Base-by-base conservation (phyloP, 768 basidiomycete species). In the Suillus paluster region DNA sequence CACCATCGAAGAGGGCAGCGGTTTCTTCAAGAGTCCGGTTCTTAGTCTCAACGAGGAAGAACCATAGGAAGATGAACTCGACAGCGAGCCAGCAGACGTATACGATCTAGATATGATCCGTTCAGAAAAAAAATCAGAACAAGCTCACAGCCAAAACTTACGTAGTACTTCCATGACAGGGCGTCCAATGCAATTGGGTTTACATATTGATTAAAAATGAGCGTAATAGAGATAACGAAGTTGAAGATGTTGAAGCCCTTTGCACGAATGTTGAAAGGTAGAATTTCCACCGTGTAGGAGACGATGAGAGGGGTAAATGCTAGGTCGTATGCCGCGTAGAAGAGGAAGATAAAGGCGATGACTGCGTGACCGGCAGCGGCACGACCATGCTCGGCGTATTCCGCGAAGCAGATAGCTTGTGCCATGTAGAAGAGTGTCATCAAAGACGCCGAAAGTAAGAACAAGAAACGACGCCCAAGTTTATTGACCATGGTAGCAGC, bases 131-230 rank as follows among this genome's bases (percentile, higher is more conserved):
- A 19, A 33, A 12, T 21, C 17, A 41, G 11, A 34, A 7, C 23
- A 21, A 54, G 5, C 12, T 6, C 44, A 12, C 15, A 17, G 5
- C 15, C 19, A 23, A 14, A 7, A 76, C 83, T 57, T 59, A 86
- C 82, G 72, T 91, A 91, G 80, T 92, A 93, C 71, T 87, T 91
- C 92, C 92, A 93, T 59, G 71, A 78, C 55, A 93, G 78, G 41
- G 70, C 61, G 6, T 81, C 80, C 46, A 93, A 79, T 38, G 90
- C 91, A 72, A 92, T 84, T 39, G 92, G 93, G 79, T 94, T 94
- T 73, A 89, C 86, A 70, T 94, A 92, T 76, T 93, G 92, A 73
- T 94, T 94, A 77, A 96, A 92, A 74, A 96, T 91, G 67, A 95
- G 86, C 7, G 92, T 84, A 59, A 89, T 66, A 14, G 91, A 92